phyloP scores from a whole-genome alignment of 2,329 filamentous ascomycete species.

The Thielaviopsis musarum region DNA sequence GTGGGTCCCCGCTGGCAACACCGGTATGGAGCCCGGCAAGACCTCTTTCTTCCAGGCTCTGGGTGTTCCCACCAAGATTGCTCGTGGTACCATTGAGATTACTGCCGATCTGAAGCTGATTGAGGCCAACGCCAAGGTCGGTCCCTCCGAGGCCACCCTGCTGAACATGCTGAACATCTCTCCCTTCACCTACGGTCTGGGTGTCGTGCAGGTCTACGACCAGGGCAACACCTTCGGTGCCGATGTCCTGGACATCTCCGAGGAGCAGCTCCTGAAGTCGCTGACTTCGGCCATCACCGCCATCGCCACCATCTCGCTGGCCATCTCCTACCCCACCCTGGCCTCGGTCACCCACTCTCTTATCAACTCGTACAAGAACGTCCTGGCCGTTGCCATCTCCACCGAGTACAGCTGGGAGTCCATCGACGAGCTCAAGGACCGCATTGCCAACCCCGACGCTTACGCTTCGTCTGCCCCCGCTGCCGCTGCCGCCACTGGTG shows the following conservation, averaged over 20 bases:
- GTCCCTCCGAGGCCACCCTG: constrained; percentile 93
- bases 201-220: constrained; percentile 92
- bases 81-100: constrained; percentile 99
- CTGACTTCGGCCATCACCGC: constrained; percentile 70
- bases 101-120: constrained; percentile 95
- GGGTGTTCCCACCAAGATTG: constrained; percentile 99
- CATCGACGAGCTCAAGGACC: constrained; percentile 97
- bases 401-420: constrained; percentile 90
- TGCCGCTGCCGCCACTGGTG: constrained; percentile 38
- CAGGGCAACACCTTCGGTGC: constrained; percentile 83
- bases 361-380: constrained; percentile 97
- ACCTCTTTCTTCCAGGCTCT: constrained; percentile 99
- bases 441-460: constrained; percentile 95
- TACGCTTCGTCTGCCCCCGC: constrained; percentile 73
- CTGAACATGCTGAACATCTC: constrained; percentile 99
- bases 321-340: constrained; percentile 85
- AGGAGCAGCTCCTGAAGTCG: constrained; percentile 78
- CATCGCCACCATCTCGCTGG: constrained; percentile 82
- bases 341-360: constrained; percentile 93
- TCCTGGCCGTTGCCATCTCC: constrained; percentile 72
- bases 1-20: constrained; percentile 94
- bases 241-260: constrained; percentile 77
- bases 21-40: constrained; percentile 99
- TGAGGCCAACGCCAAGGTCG: constrained; percentile 84
- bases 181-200: constrained; percentile 98